A percentile compares a stretch with the other conserved stretches of the same genome.
Conservation (phyloP, 2,329 filamentous ascomycete genomes). For the Corniculantispora saksenae region DNA sequence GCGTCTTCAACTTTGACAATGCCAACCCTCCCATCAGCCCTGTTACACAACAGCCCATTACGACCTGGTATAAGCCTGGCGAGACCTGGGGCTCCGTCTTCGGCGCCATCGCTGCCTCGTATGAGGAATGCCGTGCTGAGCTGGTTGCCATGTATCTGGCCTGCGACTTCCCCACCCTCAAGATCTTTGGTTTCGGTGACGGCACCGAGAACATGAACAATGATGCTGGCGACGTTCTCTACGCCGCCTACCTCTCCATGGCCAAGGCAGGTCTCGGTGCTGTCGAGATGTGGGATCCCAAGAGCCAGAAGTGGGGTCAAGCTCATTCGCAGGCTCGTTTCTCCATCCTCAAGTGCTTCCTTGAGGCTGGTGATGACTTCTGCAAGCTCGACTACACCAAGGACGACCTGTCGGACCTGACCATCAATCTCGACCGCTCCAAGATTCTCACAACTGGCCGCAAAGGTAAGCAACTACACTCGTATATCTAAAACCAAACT, state of each 20-base stretch:
- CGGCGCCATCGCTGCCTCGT: constrained; percentile 80
- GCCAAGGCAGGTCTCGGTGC: constrained; percentile 86
- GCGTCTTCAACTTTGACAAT: constrained; percentile 85
- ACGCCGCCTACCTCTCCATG: constrained; percentile 88
- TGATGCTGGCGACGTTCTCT: constrained; percentile 84
- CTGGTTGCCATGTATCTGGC: constrained; percentile 89
- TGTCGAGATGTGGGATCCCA: constrained; percentile 93
- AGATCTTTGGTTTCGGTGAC: constrained; percentile 89
- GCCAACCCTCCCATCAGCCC: constrained; percentile 80
- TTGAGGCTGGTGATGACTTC: constrained; percentile 83
- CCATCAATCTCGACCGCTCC: constrained; percentile 77
- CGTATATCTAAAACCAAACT: no score
- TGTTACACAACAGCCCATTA: constrained; percentile 73
- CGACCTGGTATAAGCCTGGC: constrained; percentile 89
- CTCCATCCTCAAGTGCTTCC: constrained; percentile 81
- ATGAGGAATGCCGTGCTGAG: constrained; percentile 94
- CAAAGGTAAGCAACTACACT: constrained; percentile 48
- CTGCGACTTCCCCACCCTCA: constrained; percentile 84
- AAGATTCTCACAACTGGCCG: constrained; percentile 86
- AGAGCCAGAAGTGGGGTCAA: constrained; percentile 88
- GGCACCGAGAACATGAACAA: constrained; percentile 70
- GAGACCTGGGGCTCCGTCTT: constrained; percentile 96
- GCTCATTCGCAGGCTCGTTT: constrained; percentile 90
- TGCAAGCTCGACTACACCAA: constrained; percentile 74
- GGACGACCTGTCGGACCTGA: constrained; percentile 77